phyloP scores from a whole-genome alignment of 1,284 basidiomycete species.

The Tylopilus orsonianus region DNA sequence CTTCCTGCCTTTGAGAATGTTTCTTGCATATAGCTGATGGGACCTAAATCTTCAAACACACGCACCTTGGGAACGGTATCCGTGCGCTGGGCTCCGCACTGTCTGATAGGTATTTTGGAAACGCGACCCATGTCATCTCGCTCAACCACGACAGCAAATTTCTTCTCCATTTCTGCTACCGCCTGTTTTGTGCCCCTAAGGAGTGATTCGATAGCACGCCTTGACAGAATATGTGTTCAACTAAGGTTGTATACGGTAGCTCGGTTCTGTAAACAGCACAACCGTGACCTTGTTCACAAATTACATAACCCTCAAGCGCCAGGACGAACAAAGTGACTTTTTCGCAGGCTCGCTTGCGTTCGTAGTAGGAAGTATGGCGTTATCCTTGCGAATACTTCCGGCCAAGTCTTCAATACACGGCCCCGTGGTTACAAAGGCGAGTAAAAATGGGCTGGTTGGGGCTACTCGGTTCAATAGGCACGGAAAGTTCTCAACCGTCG shows the following conservation, averaged over 20 bases:
- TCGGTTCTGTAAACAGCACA: too few relatives aligned
- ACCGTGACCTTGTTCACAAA: too few relatives aligned
- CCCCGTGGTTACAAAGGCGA: conserved; percentile 3
- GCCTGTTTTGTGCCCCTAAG: neutral
- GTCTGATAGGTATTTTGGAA: conserved; percentile 18
- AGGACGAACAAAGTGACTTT: too few relatives aligned
- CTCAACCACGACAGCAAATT: conserved; percentile 16
- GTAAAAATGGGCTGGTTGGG: conserved; percentile 8
- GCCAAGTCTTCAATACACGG: neutral
- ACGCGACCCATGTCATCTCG: conserved; percentile 30
- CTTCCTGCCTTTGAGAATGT: neutral
- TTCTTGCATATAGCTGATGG: conserved; percentile 6
- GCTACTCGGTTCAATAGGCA: neutral
- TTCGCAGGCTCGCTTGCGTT: conserved; percentile 19
- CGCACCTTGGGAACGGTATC: conserved; percentile 18
- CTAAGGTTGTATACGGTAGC: too few relatives aligned
- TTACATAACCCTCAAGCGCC: too few relatives aligned
- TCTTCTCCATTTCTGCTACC: neutral
- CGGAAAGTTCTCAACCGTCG: conserved; percentile 1
- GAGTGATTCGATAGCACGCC: too few relatives aligned
- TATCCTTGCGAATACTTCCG: conserved; percentile 18
- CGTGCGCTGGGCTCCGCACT: neutral
- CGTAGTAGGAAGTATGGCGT: conserved; percentile 18
- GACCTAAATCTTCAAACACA: neutral
- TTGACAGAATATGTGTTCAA: too few relatives aligned